Base-by-base conservation (phyloP, 805 yeast genomes). In the Candida nemodendra region DNA sequence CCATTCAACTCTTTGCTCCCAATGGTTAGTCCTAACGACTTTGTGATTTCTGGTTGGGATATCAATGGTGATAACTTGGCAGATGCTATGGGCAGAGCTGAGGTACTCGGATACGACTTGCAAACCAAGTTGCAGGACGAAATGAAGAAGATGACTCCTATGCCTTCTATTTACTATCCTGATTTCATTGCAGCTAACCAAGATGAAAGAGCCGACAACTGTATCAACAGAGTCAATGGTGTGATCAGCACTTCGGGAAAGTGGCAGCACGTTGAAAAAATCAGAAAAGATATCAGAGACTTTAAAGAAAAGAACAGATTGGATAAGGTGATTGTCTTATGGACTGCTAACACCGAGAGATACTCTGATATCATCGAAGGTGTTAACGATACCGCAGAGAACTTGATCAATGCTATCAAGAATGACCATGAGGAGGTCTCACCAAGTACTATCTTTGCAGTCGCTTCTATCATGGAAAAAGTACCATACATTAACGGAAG, bases 341-440 rank as follows among this genome's bases (percentile, higher is more conserved):
- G 98, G 98, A 89, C 96, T 30, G 98, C 98, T 39, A 91, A 90
- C 69, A 90, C 98, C 39, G 98, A 90, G 70, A 81, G 97, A 61
- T 89, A 84, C 62, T 78, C 95, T 30, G 90, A 84, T 27, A 58
- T 91, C 29, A 65, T 80, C 30, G 69, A 72, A 4, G 93, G 95
- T 42, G 87, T 91, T 48, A 89, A 90, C 59, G 97, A 90, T 63
- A 85, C 91, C 18, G 80, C 88, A 36, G 95, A 84, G 27, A 84
- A 85, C 65, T 69, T 90, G 58, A 50, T 90, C 50, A 65, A 71
- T 34, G 61, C 96, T 14, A 79, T 90, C 63, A 88, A 87, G 66
- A 61, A 61, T 25, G 87, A 85, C 53, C 95, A 90, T 59, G 72
- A 66, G 27, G 97, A 90, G 68, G 77, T 90, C 47, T 76, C 95